Percentiles rank a stretch among this genome's conserved stretches.
phyloP scores from a whole-genome alignment of 2,329 filamentous ascomycete species.

The Neofusicoccum parvum region DNA sequence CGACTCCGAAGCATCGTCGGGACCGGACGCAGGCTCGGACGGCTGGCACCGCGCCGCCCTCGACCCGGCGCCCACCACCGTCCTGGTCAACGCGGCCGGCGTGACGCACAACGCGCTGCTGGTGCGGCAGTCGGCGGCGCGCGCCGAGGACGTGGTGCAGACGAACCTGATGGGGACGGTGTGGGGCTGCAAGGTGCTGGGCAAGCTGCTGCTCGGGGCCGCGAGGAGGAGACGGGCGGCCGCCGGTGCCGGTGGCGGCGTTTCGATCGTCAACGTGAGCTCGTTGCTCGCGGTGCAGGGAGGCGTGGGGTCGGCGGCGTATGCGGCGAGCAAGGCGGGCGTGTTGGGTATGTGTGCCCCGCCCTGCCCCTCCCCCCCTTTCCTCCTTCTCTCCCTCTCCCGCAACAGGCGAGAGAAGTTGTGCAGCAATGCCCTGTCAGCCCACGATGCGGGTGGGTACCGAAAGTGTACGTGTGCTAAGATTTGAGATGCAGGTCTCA shows the following conservation, averaged over 20 bases:
- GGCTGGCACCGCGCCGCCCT: not conserved
- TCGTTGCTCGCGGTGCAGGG: constrained; percentile 73
- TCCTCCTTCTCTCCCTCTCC: too few species aligned
- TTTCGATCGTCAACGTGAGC: constrained; percentile 76
- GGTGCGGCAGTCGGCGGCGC: constrained; percentile 52
- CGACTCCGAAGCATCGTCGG: too few species aligned
- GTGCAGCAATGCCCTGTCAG: too few species aligned
- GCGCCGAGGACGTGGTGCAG: constrained; percentile 61
- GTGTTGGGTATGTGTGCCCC: constrained; percentile 59
- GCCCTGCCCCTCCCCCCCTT: too few species aligned
- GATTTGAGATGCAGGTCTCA: constrained; percentile 57
- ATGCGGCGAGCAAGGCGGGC: constrained; percentile 80
- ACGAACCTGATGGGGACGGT: constrained; percentile 73
- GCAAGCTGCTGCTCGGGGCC: not conserved
- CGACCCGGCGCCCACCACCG: constrained; percentile 26
- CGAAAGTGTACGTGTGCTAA: too few species aligned
- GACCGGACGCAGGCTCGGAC: too few species aligned
- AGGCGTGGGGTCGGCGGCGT: constrained; percentile 70
- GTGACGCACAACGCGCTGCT: constrained; percentile 68
- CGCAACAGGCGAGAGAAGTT: too few species aligned
- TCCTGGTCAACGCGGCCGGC: constrained; percentile 81
- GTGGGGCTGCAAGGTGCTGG: constrained; percentile 55
- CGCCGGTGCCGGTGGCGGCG: not conserved
- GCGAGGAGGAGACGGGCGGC: not conserved
- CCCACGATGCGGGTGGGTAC: too few species aligned